Conservation (phyloP, 345 rosid species). For the Murraya koenigii region DNA sequence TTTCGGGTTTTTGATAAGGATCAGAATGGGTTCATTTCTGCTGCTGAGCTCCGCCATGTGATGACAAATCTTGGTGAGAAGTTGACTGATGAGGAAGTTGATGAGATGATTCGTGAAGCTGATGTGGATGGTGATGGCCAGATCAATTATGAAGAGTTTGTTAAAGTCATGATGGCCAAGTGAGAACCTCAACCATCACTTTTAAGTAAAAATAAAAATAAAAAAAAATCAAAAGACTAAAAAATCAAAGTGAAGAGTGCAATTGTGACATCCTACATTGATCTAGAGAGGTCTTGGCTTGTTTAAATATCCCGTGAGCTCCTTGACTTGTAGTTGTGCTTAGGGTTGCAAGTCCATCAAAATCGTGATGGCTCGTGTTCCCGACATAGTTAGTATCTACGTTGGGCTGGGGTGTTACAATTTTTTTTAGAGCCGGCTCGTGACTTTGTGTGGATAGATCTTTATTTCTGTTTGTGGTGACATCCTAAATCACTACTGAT, state of each 20-base stretch:
- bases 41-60: slow-evolving; percentile 60
- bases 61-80: slow-evolving; percentile 64
- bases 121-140: slow-evolving; percentile 61
- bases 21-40: slow-evolving; percentile 57
- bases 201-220: too few relatives aligned
- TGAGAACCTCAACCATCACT: slow-evolving; percentile 23
- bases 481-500: neutral
- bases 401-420: too few relatives aligned
- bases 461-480: neutral
- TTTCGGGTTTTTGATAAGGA: slow-evolving; percentile 58
- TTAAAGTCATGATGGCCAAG: slow-evolving; percentile 65
- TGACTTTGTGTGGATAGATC: too few relatives aligned
- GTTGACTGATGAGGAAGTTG: slow-evolving; percentile 58
- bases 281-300: too few relatives aligned
- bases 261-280: neutral
- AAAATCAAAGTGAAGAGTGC: neutral
- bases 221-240: neutral
- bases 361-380: too few relatives aligned
- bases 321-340: too few relatives aligned
- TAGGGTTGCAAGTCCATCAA: too few relatives aligned
- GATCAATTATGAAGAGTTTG: slow-evolving; percentile 58
- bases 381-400: too few relatives aligned
- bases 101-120: slow-evolving; percentile 60
- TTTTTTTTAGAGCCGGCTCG: too few relatives aligned
- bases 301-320: neutral